phyloP scores from a whole-genome alignment of 305 asterid genomes.

The Fraxinus latifolia region DNA sequence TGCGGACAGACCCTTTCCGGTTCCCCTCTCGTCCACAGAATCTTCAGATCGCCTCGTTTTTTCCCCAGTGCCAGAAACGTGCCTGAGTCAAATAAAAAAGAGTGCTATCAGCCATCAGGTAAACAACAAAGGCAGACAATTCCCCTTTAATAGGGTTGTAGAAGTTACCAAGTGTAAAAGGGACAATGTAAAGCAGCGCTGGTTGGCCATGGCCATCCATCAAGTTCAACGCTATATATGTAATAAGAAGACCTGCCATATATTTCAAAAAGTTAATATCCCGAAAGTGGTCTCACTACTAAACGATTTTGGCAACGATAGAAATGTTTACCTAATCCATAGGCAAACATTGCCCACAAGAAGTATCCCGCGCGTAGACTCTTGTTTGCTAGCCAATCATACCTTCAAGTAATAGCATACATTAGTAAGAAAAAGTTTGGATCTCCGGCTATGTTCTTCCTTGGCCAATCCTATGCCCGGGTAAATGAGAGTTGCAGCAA shows the following conservation, averaged over 20 bases:
- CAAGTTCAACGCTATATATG: constrained; percentile 75
- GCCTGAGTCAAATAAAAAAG: constrained; percentile 39
- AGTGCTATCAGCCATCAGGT: background rate
- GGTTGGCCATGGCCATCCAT: constrained; percentile 98
- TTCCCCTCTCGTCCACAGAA: constrained; percentile 71
- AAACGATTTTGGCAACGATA: background rate
- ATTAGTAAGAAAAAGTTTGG: background rate
- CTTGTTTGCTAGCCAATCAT: constrained; percentile 82
- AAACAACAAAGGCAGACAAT: background rate
- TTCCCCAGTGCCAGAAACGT: constrained; percentile 57
- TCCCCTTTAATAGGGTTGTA: background rate
- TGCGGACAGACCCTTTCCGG: constrained; percentile 76
- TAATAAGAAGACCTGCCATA: constrained; percentile 68
- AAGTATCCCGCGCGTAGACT: constrained; percentile 69
- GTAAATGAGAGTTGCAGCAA: background rate
- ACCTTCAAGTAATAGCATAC: constrained; percentile 40
- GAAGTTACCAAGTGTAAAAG: constrained; percentile 68
- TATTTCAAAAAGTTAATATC: background rate
- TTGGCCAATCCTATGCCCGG: background rate
- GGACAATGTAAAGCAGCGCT: constrained; percentile 84
- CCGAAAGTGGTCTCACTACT: background rate
- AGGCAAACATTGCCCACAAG: constrained; percentile 92
- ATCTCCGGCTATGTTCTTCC: background rate
- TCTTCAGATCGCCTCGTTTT: constrained; percentile 59
- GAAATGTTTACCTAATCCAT: constrained; percentile 61